Evolutionary conservation across 139 green algal species (phyloP), one percentile per base, ranked within the genome.

Genomic region (Micromonas pusilla): DNA sequence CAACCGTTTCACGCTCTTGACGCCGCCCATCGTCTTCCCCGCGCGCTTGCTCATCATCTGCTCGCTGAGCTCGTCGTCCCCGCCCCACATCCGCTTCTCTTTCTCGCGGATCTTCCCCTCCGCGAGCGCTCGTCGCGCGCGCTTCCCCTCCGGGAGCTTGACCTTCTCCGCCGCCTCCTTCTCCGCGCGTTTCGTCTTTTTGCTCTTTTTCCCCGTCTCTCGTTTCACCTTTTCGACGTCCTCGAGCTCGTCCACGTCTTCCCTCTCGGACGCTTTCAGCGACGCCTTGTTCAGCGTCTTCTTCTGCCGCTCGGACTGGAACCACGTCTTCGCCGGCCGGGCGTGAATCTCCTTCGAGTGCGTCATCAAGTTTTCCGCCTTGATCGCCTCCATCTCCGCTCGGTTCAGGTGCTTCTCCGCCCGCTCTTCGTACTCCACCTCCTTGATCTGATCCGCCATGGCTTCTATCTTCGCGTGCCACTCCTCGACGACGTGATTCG

Each of bases 351-450:
- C 93, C 2, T 79, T 85, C 85, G 93, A 86, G 81, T 99, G 93
- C 76, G 96, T 88, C 30, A 98, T 62, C 85, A 99, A 84, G 85
- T 98, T 97, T 31, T 83, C 60, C 2, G 91, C 90, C 78, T 87
- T 81, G 31, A 26, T 84, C 0, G 89, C 92, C 87, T 98, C 93
- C 94, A 98, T 98, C 85, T 99, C 95, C n/a, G 91, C 93, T 45
- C 85, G 83, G 21, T 73, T 26, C 66, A 88, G 33, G 13, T 73
- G 60, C 21, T 45, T 30, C 32, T 88, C 85, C 73, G 86, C 70
- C 38, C 71, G 71, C 79, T 87, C 84, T 60, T 87, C 75, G 19
- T 65, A 28, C 65, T 82, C 26, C 26, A 91, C 67, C 0, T 73
- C 57, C 3, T 77, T 45, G 26, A 96, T 84, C 67, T 93, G 87